Evolutionary conservation across 495 filamentous ascomycete genomes (phyloP), one percentile per base, ranked within the genome.

Genomic region (Glarea lozoyensis): DNA sequence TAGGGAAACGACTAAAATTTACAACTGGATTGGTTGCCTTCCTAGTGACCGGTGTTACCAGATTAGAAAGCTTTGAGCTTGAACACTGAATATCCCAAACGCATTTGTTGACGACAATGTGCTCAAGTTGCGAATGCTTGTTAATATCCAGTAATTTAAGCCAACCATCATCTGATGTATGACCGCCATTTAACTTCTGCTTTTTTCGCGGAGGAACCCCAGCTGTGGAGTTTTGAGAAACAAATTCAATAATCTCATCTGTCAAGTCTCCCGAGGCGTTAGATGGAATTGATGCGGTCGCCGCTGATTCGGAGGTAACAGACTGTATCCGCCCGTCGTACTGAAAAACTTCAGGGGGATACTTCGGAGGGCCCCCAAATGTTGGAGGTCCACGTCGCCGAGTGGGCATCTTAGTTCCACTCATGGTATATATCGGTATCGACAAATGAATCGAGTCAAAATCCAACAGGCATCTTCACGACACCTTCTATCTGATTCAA

Each of bases 181-280:
- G 10, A 17, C 23, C 13, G 22, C 25, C n/a, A n/a, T n/a, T n/a
- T n/a, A n/a, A n/a, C 43, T 51, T 54, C 37, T 40, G 43, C 34
- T 43, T 42, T 32, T 56, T 56, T 3, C 34, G 45, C 29, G 53
- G 49, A 36, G 45, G 53, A 23, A 49, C 49, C 15, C 13, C 23
- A 32, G 9, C n/a, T n/a, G 22, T 7, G 4, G 31, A 10, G 1
- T 24, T 16, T 13, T 29, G 17, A 6, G 30, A 44, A 5, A 51
- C 33, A 15, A 45, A 51, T 27, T 40, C 17, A 37, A 55, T 48
- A 6, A 55, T 40, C 4, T 41, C 30, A 23, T 50, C 52, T 7
- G 43, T 23, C 13, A 55, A 22, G 12, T 54, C 46, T 2, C 17
- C 34, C n/a, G 24, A 33, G 16, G n/a, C n/a, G n/a, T n/a, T n/a